phyloP scores from a whole-genome alignment of 1,139 yeast genomes.

The Suhomyces bribrorum region DNA sequence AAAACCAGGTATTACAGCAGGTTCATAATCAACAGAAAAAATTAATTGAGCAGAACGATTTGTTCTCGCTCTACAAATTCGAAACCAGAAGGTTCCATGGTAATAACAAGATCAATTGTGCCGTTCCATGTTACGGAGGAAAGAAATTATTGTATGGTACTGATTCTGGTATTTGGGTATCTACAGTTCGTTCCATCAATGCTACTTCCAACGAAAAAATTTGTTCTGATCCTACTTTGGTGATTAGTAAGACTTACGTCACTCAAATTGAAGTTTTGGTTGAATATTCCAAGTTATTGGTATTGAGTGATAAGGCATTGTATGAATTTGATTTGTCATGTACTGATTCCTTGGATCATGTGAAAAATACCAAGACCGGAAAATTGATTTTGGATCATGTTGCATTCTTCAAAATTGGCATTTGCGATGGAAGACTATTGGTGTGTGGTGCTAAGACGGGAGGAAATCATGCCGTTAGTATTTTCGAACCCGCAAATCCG shows the following conservation, averaged over 20 bases:
- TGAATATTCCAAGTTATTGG: slow-evolving; percentile 81
- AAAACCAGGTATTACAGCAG: slow-evolving; percentile 79
- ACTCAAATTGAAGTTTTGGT: slow-evolving; percentile 91
- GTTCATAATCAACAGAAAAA: slow-evolving; percentile 77
- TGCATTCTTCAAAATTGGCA: slow-evolving; percentile 87
- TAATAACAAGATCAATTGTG: slow-evolving; percentile 81
- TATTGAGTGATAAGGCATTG: slow-evolving; percentile 78
- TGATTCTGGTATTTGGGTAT: slow-evolving; percentile 84
- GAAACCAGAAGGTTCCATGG: slow-evolving; percentile 73
- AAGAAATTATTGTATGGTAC: slow-evolving; percentile 88
- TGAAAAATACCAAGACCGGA: slow-evolving; percentile 71
- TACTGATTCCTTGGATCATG: slow-evolving; percentile 68
- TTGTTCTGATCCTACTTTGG: slow-evolving; percentile 75
- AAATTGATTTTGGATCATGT: slow-evolving; percentile 83
- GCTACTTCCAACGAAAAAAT: slow-evolving; percentile 47
- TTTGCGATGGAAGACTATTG: slow-evolving; percentile 83
- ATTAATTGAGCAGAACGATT: slow-evolving; percentile 70
- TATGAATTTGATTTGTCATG: slow-evolving; percentile 76
- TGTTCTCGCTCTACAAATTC: slow-evolving; percentile 73
- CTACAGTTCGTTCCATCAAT: slow-evolving; percentile 55
- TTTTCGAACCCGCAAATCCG: slow-evolving; percentile 73
- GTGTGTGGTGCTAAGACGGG: slow-evolving; percentile 88
- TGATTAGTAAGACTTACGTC: slow-evolving; percentile 74
- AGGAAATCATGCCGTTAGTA: slow-evolving; percentile 73
- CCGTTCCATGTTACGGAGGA: slow-evolving; percentile 94